These are phyloP conservation scores for Paramecium sonneborni DNA, from an alignment of 73 alveolate species.

Conservation along the genomic window DNA sequence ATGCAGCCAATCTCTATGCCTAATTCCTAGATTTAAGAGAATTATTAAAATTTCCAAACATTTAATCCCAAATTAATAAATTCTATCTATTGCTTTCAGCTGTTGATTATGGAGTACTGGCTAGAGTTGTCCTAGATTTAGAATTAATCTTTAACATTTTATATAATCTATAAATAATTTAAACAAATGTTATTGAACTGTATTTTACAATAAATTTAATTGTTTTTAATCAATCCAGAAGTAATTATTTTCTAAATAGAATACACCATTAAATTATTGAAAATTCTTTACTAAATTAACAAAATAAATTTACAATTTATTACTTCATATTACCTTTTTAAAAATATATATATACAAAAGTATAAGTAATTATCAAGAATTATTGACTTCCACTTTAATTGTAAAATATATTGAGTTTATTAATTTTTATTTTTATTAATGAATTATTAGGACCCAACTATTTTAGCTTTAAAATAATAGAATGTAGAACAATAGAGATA, in stretches of 20 bases:
- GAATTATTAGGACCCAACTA: slow-evolving; percentile 20
- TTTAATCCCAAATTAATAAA: neutral
- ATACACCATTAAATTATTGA: too few species aligned
- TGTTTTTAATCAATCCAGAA: too few species aligned
- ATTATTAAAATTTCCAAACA: slow-evolving; percentile 6
- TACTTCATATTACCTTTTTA: too few species aligned
- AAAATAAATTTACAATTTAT: too few species aligned
- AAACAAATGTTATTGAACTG: neutral
- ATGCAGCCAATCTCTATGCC: neutral
- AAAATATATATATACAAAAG: too few species aligned
- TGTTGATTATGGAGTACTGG: neutral
- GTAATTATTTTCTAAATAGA: too few species aligned
- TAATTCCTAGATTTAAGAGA: neutral
- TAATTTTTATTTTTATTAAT: neutral
- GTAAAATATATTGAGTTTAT: neutral
- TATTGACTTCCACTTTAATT: too few species aligned
- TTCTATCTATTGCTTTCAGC: neutral
- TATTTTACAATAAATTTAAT: neutral
- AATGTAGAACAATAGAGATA: neutral
- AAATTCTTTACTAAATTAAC: too few species aligned
- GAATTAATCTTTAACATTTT: neutral
- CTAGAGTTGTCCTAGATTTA: slow-evolving; percentile 2
- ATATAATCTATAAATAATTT: neutral
- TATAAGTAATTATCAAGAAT: too few species aligned
- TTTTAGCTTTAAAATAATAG: slow-evolving; percentile 14